Conservation (phyloP, 768 basidiomycete genomes). For the Amanita phalloides region DNA sequence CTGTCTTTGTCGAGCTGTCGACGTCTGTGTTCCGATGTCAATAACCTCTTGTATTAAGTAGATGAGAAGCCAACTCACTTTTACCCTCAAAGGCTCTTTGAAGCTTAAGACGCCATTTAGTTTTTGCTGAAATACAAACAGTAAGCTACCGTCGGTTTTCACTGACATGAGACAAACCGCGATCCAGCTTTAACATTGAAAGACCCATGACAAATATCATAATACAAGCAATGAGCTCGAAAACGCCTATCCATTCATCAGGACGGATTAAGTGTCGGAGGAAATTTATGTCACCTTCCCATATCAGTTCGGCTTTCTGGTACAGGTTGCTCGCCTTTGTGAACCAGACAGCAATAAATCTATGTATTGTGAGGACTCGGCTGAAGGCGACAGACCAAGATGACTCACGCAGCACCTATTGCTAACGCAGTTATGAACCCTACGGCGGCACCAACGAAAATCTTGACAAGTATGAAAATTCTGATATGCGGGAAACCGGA, state of each 20-base stretch:
- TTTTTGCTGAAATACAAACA: slow-evolving; percentile 40
- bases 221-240: slow-evolving; percentile 57
- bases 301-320: slow-evolving; percentile 74
- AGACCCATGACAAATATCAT: slow-evolving; percentile 93
- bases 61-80: slow-evolving; percentile 22
- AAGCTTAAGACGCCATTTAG: slow-evolving; percentile 93
- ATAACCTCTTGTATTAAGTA: neutral
- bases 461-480: slow-evolving; percentile 27
- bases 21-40: slow-evolving; percentile 20
- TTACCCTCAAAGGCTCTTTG: slow-evolving; percentile 60
- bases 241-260: slow-evolving; percentile 37
- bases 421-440: slow-evolving; percentile 75
- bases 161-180: slow-evolving; percentile 23
- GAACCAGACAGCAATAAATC: slow-evolving; percentile 92
- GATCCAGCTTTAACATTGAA: slow-evolving; percentile 92
- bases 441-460: slow-evolving; percentile 60
- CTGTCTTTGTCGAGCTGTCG: slow-evolving; percentile 38
- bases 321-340: slow-evolving; percentile 82
- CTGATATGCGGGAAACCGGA: neutral
- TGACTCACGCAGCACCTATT: slow-evolving; percentile 68
- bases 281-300: slow-evolving; percentile 64
- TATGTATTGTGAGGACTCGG: slow-evolving; percentile 9
- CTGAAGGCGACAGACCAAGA: neutral
- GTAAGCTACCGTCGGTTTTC: neutral
- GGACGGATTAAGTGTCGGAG: neutral